Evolutionary conservation across 83 land plant genomes (phyloP).

Genomic region (Picea mariana): DNA sequence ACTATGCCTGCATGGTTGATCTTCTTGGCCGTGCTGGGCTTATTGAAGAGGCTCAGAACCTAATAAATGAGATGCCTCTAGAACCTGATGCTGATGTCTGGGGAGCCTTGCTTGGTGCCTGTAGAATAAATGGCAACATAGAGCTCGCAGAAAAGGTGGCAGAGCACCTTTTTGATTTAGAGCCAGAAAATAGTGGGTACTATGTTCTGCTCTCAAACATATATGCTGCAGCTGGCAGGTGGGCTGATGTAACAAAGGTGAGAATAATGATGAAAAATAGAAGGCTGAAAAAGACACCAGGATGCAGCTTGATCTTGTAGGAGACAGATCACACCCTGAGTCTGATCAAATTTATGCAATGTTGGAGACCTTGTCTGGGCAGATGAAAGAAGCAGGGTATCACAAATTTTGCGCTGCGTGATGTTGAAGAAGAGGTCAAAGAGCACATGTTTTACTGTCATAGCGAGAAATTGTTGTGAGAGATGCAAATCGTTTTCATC

Average conservation of each 20-base stretch:
- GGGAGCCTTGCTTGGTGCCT: neutral
- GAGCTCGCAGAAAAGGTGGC: neutral
- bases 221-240: neutral
- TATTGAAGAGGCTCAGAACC: too few relatives aligned
- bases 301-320: neutral
- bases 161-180: neutral
- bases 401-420: neutral
- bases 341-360: neutral
- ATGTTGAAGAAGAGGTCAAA: constrained; percentile 5
- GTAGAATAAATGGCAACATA: neutral
- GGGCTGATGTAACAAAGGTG: neutral
- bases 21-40: too few relatives aligned
- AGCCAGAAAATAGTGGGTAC: neutral
- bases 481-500: too few relatives aligned
- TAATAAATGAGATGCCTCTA: too few relatives aligned
- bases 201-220: neutral
- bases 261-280: neutral
- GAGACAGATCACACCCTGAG: neutral
- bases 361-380: constrained; percentile 6
- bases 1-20: neutral
- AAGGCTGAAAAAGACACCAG: neutral
- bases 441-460: neutral
- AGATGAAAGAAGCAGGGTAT: neutral
- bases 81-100: too few relatives aligned
- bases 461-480: constrained; percentile 14